These are phyloP conservation scores for Dentipellis sp. DNA, from an alignment of 768 basidiomycete genomes.

Conservation along the genomic window DNA sequence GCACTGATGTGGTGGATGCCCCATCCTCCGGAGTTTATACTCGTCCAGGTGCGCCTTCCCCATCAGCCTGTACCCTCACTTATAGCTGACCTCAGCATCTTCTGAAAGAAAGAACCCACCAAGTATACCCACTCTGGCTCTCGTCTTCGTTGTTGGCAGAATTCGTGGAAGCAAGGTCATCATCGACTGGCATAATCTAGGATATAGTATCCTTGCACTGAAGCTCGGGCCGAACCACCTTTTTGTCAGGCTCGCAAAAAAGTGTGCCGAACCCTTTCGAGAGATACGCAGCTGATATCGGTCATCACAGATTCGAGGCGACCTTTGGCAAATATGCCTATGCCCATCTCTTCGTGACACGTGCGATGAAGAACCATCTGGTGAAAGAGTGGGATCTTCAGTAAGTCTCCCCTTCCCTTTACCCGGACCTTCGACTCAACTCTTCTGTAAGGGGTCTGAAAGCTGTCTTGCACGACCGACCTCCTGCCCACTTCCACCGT, in stretches of 20 bases:
- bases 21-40: slow-evolving; percentile 70
- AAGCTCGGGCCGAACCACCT: slow-evolving; percentile 61
- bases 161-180: slow-evolving; percentile 77
- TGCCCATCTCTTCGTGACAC: slow-evolving; percentile 90
- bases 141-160: slow-evolving; percentile 67
- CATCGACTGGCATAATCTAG: slow-evolving; percentile 99
- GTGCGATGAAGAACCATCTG: slow-evolving; percentile 72
- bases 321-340: slow-evolving; percentile 75
- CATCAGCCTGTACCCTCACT: neutral
- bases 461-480: slow-evolving; percentile 80
- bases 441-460: slow-evolving; percentile 53
- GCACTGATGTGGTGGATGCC: slow-evolving; percentile 52
- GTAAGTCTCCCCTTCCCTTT: slow-evolving; percentile 35
- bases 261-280: slow-evolving; percentile 34
- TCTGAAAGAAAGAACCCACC: slow-evolving; percentile 74
- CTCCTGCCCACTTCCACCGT: slow-evolving; percentile 75
- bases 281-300: neutral
- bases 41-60: slow-evolving; percentile 68
- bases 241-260: slow-evolving; percentile 66
- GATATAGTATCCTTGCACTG: slow-evolving; percentile 85
- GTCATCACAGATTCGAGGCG: slow-evolving; percentile 61
- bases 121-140: slow-evolving; percentile 84
- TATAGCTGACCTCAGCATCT: neutral
- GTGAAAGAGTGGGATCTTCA: slow-evolving; percentile 64
- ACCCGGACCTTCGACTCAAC: neutral